Evolutionary conservation across 1,139 yeast genomes (phyloP).

Genomic region (Entelexis sorbosivorans): DNA sequence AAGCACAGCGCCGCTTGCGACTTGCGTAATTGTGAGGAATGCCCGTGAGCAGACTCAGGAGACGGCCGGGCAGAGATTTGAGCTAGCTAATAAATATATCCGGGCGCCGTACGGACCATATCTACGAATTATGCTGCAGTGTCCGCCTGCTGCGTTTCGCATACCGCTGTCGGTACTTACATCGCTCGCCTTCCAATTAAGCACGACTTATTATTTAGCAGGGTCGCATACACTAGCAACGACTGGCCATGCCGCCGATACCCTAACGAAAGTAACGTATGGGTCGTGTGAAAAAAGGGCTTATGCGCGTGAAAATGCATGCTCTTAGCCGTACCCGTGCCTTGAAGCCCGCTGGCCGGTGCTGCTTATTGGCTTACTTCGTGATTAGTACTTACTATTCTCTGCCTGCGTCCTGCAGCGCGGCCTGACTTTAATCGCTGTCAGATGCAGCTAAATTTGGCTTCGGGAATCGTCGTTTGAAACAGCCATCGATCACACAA

Average conservation of each 20-base stretch:
- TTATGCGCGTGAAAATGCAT: background rate
- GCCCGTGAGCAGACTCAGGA: no score
- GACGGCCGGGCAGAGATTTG: no score
- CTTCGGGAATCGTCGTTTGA: no score
- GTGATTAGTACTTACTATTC: background rate
- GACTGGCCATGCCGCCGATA: background rate
- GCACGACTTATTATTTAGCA: background rate
- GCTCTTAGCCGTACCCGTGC: background rate
- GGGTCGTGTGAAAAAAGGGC: background rate
- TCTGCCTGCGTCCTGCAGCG: background rate
- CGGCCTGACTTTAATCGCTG: background rate
- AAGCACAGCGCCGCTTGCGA: no score
- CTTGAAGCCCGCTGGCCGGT: background rate
- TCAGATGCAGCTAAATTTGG: background rate
- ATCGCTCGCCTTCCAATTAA: background rate
- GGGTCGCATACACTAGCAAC: background rate
- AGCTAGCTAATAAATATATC: no score
- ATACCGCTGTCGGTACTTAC: no score
- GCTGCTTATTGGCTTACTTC: background rate
- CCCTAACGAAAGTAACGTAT: background rate
- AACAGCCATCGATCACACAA: no score
- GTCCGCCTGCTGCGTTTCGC: no score
- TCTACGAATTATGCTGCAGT: no score
- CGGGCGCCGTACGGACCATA: no score
- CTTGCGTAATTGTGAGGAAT: no score